Evolutionary conservation across 2,329 filamentous ascomycete genomes (phyloP).

Genomic region (Paraphaeosphaeria sporulosa): DNA sequence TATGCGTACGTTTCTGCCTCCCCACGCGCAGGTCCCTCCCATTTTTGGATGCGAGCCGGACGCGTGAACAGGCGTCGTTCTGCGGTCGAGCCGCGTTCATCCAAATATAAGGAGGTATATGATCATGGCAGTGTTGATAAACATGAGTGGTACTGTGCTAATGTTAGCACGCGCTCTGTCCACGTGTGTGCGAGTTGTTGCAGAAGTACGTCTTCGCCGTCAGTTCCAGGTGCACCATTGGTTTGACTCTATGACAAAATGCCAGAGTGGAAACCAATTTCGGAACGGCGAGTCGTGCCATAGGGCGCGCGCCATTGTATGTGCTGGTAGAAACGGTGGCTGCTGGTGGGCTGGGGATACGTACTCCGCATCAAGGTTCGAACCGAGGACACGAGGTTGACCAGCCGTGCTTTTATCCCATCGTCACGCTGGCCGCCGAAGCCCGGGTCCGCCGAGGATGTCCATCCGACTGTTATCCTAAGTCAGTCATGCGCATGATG

Average conservation of each 20-base stretch:
- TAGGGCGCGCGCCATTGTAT: neutral
- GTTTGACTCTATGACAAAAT: neutral
- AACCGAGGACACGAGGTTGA: conserved; percentile 89
- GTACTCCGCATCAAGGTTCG: conserved; percentile 91
- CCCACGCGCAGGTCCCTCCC: neutral
- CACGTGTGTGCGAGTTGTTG: neutral
- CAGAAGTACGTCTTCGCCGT: neutral
- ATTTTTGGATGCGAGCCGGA: conserved; percentile 23
- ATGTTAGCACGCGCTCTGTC: conserved; percentile 17
- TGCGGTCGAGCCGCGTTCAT: conserved; percentile 26
- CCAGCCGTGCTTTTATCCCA: conserved; percentile 82
- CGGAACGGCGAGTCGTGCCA: neutral
- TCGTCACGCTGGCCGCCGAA: conserved; percentile 77
- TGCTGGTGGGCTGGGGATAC: conserved; percentile 45
- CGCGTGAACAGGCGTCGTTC: neutral
- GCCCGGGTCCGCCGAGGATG: conserved; percentile 70
- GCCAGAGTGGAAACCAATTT: neutral
- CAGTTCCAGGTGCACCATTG: neutral
- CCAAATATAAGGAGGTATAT: conserved; percentile 47
- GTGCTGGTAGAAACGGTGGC: neutral
- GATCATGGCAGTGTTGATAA: conserved; percentile 50
- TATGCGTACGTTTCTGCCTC: neutral
- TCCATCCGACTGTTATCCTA: conserved; percentile 77
- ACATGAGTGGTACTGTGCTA: conserved; percentile 47
- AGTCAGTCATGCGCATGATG: conserved; percentile 14